Evolutionary conservation across 176 grass and related monocot genomes (phyloP).

Genomic region (Triticum monococcum): DNA sequence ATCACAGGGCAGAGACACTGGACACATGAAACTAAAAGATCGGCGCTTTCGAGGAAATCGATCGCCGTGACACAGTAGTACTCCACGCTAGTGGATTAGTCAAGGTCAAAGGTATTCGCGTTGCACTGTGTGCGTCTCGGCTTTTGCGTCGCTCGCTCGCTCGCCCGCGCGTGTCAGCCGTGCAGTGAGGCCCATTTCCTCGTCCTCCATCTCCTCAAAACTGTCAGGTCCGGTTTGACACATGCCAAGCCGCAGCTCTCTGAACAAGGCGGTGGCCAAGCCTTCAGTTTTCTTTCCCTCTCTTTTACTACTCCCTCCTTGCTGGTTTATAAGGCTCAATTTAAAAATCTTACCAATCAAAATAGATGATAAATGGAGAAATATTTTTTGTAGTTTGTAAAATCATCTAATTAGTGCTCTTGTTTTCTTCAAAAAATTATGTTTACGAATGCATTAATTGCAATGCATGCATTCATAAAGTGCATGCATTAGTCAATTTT

Average conservation of each 20-base stretch:
- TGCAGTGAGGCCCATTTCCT: background rate
- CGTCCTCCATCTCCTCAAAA: background rate
- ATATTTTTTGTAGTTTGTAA: too few relatives aligned
- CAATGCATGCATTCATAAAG: too few relatives aligned
- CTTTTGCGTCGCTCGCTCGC: background rate
- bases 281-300: background rate
- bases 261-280: background rate
- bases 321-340: too few relatives aligned
- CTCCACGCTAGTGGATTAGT: background rate
- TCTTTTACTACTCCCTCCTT: too few relatives aligned
- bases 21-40: background rate
- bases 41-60: background rate
- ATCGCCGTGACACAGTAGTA: background rate
- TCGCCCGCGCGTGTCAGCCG: background rate
- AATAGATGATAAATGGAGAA: too few relatives aligned
- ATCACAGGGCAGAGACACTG: background rate
- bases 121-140: background rate
- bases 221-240: background rate
- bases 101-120: background rate
- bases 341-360: too few relatives aligned
- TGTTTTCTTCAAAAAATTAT: too few relatives aligned
- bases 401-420: too few relatives aligned
- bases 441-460: too few relatives aligned
- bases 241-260: too few relatives aligned
- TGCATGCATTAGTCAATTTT: too few relatives aligned